phyloP scores from a whole-genome alignment of 805 yeast genomes.

The Candida ulmi region DNA sequence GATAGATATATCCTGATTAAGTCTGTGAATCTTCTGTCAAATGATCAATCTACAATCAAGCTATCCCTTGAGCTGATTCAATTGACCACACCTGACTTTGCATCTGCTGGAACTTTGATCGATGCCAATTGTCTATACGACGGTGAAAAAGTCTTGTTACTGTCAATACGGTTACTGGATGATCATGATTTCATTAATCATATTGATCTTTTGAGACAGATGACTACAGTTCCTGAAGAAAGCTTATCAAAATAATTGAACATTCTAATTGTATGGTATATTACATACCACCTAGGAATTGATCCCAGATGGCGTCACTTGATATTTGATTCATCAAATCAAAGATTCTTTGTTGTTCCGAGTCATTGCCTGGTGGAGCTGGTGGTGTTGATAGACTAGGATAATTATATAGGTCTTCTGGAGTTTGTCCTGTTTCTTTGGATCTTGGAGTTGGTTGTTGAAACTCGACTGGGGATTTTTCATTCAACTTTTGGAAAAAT shows the following conservation, averaged over 20 bases:
- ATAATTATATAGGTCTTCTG: constrained; percentile 6
- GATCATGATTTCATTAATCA: not conserved
- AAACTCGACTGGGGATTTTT: constrained; percentile 13
- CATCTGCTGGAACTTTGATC: constrained; percentile 15
- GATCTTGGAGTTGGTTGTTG: not conserved
- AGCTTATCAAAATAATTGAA: constrained; percentile 4
- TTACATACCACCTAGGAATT: constrained; percentile 37
- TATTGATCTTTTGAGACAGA: not conserved
- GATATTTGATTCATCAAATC: constrained; percentile 58
- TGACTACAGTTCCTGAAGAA: constrained; percentile 5
- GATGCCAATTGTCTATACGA: constrained; percentile 14
- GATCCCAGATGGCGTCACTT: constrained; percentile 62
- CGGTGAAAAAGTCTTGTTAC: constrained; percentile 7
- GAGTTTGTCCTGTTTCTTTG: constrained; percentile 1
- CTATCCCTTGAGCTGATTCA: constrained; percentile 7
- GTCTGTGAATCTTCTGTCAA: constrained; percentile 11
- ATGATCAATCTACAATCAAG: constrained; percentile 1
- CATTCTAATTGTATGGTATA: not conserved
- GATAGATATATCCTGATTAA: constrained; percentile 9
- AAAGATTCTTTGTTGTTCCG: constrained; percentile 50
- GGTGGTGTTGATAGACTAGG: constrained; percentile 22
- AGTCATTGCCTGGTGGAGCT: constrained; percentile 11
- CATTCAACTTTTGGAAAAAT: constrained; percentile 20
- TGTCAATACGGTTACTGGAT: constrained; percentile 2
- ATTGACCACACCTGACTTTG: constrained; percentile 11